These are phyloP conservation scores for Clarireedia paspali DNA, from an alignment of 2,329 filamentous ascomycete genomes.

Conservation along the genomic window DNA sequence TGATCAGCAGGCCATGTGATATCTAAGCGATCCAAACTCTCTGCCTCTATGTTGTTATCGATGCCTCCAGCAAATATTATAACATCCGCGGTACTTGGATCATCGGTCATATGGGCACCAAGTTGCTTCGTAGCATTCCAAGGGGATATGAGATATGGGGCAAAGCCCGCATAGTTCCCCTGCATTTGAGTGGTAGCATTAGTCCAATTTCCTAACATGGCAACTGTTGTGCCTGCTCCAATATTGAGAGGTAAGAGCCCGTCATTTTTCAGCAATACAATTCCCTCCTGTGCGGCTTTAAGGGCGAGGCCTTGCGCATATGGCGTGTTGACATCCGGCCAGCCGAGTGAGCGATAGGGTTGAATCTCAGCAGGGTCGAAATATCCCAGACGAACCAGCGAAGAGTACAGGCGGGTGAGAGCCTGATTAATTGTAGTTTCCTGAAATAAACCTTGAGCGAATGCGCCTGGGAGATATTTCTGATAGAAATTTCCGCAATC, in stretches of 20 bases:
- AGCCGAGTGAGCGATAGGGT: constrained; percentile 45
- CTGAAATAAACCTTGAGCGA: constrained; percentile 34
- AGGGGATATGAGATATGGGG: constrained; percentile 17
- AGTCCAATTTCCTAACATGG: constrained; percentile 1
- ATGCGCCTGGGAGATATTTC: constrained; percentile 13
- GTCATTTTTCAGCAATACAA: constrained; percentile 24
- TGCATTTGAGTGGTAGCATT: constrained; percentile 22
- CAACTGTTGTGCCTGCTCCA: neutral
- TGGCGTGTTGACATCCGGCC: constrained; percentile 30
- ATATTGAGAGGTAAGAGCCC: constrained; percentile 18
- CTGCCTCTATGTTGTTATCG: constrained; percentile 43
- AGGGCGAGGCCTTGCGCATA: constrained; percentile 15
- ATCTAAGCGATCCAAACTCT: constrained; percentile 39
- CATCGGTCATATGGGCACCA: constrained; percentile 17
- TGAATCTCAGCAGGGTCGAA: constrained; percentile 42
- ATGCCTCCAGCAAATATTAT: constrained; percentile 49
- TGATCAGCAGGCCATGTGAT: constrained; percentile 46
- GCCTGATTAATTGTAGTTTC: constrained; percentile 40
- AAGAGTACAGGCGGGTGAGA: constrained; percentile 44
- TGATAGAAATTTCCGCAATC: constrained; percentile 19
- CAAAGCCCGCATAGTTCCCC: constrained; percentile 19
- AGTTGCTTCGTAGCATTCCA: constrained; percentile 40
- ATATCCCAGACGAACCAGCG: constrained; percentile 48
- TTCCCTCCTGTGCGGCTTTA: constrained; percentile 19
- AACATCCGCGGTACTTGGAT: constrained; percentile 39